Evolutionary conservation across 2,329 filamentous ascomycete species (phyloP).

Genomic region (Capronia americana): DNA sequence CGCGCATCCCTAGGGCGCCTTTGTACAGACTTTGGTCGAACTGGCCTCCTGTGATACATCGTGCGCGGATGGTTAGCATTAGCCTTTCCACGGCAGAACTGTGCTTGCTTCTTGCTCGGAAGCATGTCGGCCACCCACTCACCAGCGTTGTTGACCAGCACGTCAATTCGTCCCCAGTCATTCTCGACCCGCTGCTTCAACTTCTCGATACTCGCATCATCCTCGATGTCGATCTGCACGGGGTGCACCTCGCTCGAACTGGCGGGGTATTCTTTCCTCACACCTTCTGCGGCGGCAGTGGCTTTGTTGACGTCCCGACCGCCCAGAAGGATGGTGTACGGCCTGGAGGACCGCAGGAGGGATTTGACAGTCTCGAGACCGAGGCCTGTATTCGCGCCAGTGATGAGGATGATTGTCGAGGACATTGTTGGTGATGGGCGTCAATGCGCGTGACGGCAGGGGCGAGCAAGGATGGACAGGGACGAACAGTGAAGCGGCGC

Average conservation of each 20-base stretch:
- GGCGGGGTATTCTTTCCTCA: constrained; percentile 51
- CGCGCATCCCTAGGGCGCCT: constrained; percentile 46
- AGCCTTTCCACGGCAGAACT: too few species aligned
- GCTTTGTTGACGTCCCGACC: constrained; percentile 60
- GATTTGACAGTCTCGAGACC: constrained; percentile 65
- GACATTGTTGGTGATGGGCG: too few species aligned
- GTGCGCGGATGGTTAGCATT: neutral
- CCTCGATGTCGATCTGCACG: constrained; percentile 61
- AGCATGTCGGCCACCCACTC: neutral
- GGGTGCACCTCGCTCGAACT: constrained; percentile 48
- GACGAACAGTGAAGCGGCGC: too few species aligned
- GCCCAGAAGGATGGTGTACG: constrained; percentile 65
- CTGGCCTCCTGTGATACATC: constrained; percentile 25
- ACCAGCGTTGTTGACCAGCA: constrained; percentile 38
- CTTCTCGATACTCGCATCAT: constrained; percentile 59
- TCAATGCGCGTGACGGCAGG: too few species aligned
- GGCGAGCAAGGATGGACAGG: too few species aligned
- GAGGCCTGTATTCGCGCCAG: constrained; percentile 67
- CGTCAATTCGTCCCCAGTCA: constrained; percentile 30
- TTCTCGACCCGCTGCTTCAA: constrained; percentile 52
- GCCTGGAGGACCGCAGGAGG: constrained; percentile 53
- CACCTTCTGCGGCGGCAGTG: constrained; percentile 52
- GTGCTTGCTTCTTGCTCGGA: neutral
- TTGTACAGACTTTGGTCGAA: constrained; percentile 44
- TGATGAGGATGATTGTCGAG: constrained; percentile 60